Percentiles rank a stretch among this genome's conserved stretches.
Conservation (phyloP, 306 rosid species). For the Acmispon strigosus region DNA sequence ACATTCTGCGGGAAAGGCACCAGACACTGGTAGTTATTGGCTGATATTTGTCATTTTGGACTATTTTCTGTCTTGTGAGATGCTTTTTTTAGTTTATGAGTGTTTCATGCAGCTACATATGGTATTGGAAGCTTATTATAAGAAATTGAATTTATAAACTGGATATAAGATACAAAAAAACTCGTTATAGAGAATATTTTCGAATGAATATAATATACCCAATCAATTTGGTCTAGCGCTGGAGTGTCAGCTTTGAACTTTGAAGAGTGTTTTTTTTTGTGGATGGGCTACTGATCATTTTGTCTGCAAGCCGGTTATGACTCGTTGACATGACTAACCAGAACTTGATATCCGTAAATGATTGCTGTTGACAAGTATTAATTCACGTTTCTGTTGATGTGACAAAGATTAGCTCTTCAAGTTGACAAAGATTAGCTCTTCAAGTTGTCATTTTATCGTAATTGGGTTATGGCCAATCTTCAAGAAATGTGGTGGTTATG, state of each 20-base stretch:
- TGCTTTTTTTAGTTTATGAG: background rate
- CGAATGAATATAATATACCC: background rate
- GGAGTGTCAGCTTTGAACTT: background rate
- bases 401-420: too few relatives aligned
- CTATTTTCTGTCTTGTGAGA: background rate
- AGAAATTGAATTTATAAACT: background rate
- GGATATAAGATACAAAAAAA: background rate
- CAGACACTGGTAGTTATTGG: constrained; percentile 46
- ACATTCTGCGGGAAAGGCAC: constrained; percentile 46
- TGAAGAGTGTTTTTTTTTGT: background rate
- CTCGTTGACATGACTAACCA: background rate
- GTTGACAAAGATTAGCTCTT: too few relatives aligned
- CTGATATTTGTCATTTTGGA: constrained; percentile 1
- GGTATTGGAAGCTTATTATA: background rate
- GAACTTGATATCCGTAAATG: background rate
- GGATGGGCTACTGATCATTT: background rate
- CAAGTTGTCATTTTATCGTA: background rate
- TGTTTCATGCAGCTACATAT: constrained; percentile 6
- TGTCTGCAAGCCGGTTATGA: background rate
- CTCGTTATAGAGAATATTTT: background rate
- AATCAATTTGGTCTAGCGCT: background rate
- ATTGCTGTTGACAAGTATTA: background rate
- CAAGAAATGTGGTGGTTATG: background rate
- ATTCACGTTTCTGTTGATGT: background rate
- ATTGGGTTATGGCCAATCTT: background rate